A percentile compares a stretch with the other conserved stretches of the same genome.
Evolutionary conservation across 164 flowering plant species (phyloP).

Genomic region (Litsea cubeba): DNA sequence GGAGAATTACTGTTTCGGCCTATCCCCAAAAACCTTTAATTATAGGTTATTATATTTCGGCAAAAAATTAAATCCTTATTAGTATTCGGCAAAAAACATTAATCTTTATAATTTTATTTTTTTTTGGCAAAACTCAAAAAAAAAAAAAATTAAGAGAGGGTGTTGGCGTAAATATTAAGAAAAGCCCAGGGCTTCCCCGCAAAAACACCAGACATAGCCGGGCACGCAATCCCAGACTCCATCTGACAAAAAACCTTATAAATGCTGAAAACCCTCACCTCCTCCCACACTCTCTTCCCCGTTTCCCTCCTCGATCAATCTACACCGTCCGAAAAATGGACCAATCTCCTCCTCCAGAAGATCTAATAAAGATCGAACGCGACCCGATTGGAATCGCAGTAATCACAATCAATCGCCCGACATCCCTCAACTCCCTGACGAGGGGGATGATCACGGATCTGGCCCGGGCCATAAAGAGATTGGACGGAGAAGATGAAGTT

Average conservation of each 20-base stretch:
- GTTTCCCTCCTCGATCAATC: not conserved
- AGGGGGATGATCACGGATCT: conserved; percentile 59
- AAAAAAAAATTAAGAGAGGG: no score
- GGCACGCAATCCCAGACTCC: not conserved
- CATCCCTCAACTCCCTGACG: conserved; percentile 73
- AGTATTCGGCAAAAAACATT: no score
- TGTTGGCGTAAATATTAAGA: no score
- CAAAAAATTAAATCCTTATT: no score
- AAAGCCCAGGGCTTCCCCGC: no score
- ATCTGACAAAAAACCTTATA: no score
- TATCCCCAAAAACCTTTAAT: no score
- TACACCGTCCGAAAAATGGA: conserved; percentile 14
- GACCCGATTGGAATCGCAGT: conserved; percentile 52
- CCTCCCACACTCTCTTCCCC: not conserved
- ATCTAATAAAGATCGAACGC: conserved; percentile 46
- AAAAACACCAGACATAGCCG: no score
- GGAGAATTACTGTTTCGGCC: no score
- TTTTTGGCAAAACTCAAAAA: no score
- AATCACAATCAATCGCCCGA: conserved; percentile 81
- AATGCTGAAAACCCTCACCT: not conserved
- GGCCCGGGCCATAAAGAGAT: conserved; percentile 53
- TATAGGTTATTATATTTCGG: no score
- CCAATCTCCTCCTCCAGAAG: conserved; percentile 24
- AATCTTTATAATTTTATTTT: no score
- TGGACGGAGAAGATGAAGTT: conserved; percentile 61